Percentiles rank a stretch among this genome's conserved stretches.
These are phyloP conservation scores for Areca catechu DNA, from an alignment of 176 grass and related monocot genomes.

Conservation along the genomic window DNA sequence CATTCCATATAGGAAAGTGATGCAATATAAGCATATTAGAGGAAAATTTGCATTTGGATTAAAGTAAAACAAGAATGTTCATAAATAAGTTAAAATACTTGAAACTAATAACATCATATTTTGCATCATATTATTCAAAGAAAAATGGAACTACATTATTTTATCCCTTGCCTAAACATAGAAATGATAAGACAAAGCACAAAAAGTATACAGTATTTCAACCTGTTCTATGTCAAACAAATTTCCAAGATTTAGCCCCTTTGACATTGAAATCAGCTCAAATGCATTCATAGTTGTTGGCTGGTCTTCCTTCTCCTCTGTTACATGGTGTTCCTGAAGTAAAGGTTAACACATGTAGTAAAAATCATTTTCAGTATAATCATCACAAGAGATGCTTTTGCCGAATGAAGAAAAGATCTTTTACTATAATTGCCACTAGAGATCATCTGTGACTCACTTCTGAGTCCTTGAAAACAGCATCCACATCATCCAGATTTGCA, in stretches of 20 bases:
- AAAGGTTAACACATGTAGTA: not conserved
- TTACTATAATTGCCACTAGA: not conserved
- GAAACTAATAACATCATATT: no score
- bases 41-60: no score
- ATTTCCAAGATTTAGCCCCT: slow-evolving; percentile 88
- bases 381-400: not conserved
- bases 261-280: slow-evolving; percentile 90
- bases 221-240: slow-evolving; percentile 87
- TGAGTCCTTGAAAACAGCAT: slow-evolving; percentile 89
- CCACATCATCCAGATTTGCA: slow-evolving; percentile 71
- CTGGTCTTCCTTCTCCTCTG: slow-evolving; percentile 82
- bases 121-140: no score
- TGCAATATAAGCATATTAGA: no score
- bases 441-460: slow-evolving; percentile 51
- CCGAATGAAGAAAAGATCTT: slow-evolving; percentile 20
- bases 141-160: no score
- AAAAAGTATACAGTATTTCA: no score
- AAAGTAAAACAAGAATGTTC: no score
- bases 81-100: no score
- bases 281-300: slow-evolving; percentile 96
- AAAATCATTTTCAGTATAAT: slow-evolving; percentile 7
- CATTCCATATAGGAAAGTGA: no score
- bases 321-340: slow-evolving; percentile 61
- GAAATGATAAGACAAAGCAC: no score
- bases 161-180: no score